Evolutionary conservation across 257 asterid species (phyloP), one percentile per base, ranked within the genome.

Genomic region (Solanum phureja): DNA sequence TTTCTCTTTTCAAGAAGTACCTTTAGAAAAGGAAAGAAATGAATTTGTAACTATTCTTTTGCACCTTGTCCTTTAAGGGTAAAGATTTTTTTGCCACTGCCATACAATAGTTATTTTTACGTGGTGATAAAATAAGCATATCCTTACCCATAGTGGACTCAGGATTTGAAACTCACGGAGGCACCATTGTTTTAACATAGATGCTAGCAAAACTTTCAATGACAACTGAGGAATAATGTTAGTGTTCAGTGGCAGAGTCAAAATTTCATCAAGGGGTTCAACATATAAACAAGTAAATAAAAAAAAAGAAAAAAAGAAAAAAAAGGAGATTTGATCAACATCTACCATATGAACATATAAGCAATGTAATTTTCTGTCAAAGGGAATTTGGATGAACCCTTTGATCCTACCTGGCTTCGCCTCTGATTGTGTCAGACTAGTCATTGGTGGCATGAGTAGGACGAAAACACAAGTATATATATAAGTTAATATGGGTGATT

Each of bases 341-440:
- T 49, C 19, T 49, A 49, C 60, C 19, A 49, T 49, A 49, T 49
- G 2, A 52, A 52, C 23, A 52, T 29, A 52, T 5, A 52, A 52
- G 9, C 62, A 52, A 16, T 52, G 8, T 52, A 52, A 6, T 52
- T 52, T 16, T 52, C 23, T 52, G 0, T 52, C 62, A 16, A 52
- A 52, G 0, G 9, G 8, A 1, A 6, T 52, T 52, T 52, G 3
- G 56, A 46, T 46, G 1, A 52, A 52, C 62, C 62, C 62, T 18
- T 52, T 0, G 23, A 52, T 1, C 0, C 62, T 52, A 0, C 23
- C 0, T 52, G 1, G 23, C 62, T 16, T 1, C 0, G 3, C 62
- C 23, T 44, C 23, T 6, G 9, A 52, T n/a, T 11, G 3, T 23
- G 14, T n/a, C 71, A n/a, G 3, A 62, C 16, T n/a, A 9, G 71